Evolutionary conservation across 1,139 yeast genomes (phyloP).

Genomic region (Suhomyces bokatorum): DNA sequence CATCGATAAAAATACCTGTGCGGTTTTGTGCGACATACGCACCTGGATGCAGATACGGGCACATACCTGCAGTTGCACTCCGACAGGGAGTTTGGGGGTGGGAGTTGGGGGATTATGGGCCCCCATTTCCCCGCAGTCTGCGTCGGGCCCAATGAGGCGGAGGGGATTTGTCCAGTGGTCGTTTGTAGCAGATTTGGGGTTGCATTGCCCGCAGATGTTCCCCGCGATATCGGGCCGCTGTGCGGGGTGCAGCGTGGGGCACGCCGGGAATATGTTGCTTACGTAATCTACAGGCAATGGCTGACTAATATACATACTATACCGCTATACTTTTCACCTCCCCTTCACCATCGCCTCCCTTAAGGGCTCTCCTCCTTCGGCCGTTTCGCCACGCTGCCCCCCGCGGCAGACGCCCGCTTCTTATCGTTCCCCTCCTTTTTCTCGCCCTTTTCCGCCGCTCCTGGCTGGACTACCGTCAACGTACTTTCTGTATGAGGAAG

Average conservation of each 20-base stretch:
- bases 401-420: conserved; percentile 9
- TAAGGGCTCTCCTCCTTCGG: conserved; percentile 12
- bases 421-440: conserved; percentile 9
- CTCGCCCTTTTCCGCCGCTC: conserved; percentile 18
- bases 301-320: background rate
- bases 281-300: background rate
- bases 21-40: too few relatives aligned
- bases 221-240: background rate
- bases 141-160: background rate
- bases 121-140: too few relatives aligned
- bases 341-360: too few relatives aligned
- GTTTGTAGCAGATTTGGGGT: too few relatives aligned
- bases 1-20: too few relatives aligned
- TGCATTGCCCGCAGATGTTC: too few relatives aligned
- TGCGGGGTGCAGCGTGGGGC: background rate
- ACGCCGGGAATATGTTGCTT: background rate
- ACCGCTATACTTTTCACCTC: too few relatives aligned
- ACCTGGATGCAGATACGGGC: too few relatives aligned
- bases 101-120: too few relatives aligned
- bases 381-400: conserved; percentile 10
- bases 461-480: conserved; percentile 35
- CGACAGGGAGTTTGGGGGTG: too few relatives aligned
- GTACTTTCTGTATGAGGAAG: conserved; percentile 34
- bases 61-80: too few relatives aligned
- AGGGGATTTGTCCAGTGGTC: background rate